Conservation (phyloP, 129 eudicot genomes). For the Saposhnikovia divaricata region DNA sequence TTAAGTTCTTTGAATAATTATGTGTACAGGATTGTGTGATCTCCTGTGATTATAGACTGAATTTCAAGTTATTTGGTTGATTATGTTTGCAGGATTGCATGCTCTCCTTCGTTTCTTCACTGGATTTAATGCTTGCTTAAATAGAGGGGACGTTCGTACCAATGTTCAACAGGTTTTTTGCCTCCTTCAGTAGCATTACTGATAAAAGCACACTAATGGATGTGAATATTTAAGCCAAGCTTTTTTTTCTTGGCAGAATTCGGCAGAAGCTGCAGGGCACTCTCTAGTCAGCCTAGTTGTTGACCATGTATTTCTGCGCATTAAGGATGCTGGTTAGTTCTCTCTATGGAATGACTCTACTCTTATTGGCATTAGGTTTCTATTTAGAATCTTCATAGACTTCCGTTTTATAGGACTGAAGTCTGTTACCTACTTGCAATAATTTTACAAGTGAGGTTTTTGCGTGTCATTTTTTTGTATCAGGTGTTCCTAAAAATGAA, state of each 20-base stretch:
- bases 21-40: not conserved
- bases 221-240: slow-evolving; percentile 8
- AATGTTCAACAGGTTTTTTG: slow-evolving; percentile 57
- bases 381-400: not conserved
- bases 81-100: slow-evolving; percentile 61
- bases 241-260: slow-evolving; percentile 47
- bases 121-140: slow-evolving; percentile 70
- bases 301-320: slow-evolving; percentile 89
- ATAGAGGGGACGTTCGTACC: slow-evolving; percentile 78
- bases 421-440: not conserved
- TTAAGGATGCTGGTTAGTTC: slow-evolving; percentile 77
- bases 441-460: slow-evolving; percentile 8
- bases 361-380: slow-evolving; percentile 9
- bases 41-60: not conserved
- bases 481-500: not conserved
- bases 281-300: slow-evolving; percentile 77
- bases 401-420: not conserved
- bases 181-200: slow-evolving; percentile 7
- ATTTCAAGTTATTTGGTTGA: slow-evolving; percentile 6
- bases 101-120: slow-evolving; percentile 96
- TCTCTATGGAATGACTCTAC: slow-evolving; percentile 5
- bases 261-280: slow-evolving; percentile 95
- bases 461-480: slow-evolving; percentile 13
- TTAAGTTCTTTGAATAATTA: not conserved
- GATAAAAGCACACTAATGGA: not conserved